These are phyloP conservation scores for Cryoendolithus antarcticus DNA, from an alignment of 2,329 filamentous ascomycete species.

Conservation along the genomic window DNA sequence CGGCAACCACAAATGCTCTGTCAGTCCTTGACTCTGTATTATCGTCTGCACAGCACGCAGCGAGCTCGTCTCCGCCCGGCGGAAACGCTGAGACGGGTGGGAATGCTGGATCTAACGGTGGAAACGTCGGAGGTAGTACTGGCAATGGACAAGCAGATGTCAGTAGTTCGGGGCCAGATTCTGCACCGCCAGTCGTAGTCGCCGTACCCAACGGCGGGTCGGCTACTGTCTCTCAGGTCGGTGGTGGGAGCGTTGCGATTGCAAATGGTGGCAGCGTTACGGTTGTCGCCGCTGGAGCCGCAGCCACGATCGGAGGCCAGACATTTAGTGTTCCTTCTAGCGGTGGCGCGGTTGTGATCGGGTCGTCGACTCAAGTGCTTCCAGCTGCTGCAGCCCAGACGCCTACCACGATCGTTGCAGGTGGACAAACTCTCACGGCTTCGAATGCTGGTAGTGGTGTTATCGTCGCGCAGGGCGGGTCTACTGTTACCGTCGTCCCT, in stretches of 20 bases:
- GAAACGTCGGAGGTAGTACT: no score
- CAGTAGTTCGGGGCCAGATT: no score
- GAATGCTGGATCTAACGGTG: no score
- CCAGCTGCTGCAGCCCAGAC: not conserved
- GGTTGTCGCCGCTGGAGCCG: not conserved
- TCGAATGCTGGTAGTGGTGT: not conserved
- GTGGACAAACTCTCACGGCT: no score
- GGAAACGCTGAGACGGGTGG: no score
- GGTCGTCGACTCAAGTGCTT: no score
- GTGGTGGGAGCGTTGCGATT: not conserved
- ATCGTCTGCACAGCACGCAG: not conserved
- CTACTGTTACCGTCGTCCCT: not conserved
- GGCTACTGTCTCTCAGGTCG: not conserved
- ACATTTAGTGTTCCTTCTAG: not conserved
- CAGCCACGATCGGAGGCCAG: not conserved
- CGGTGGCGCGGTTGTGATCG: not conserved
- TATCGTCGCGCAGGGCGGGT: not conserved
- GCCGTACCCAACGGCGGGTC: not conserved
- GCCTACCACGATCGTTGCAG: not conserved
- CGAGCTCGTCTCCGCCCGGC: no score
- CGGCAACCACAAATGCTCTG: not conserved
- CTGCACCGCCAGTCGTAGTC: no score
- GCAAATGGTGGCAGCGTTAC: not conserved
- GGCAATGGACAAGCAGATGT: no score
- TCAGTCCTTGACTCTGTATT: not conserved